These are phyloP conservation scores for Zygnema cylindricum DNA, from an alignment of 139 green algal genomes.

Conservation along the genomic window DNA sequence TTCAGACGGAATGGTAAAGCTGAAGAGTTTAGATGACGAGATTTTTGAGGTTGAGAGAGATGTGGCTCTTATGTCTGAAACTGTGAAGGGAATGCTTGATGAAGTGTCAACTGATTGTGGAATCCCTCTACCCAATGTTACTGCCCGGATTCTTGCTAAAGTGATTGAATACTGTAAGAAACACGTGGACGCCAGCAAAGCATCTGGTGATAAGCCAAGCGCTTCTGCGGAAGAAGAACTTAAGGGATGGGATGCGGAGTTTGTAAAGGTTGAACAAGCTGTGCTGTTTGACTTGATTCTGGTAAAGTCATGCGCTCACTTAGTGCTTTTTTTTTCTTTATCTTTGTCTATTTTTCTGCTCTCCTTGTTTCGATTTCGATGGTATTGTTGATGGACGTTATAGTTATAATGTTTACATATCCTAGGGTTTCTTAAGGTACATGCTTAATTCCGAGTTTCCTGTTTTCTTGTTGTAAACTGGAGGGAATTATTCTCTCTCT, in stretches of 20 bases:
- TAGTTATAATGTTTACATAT: too few species aligned
- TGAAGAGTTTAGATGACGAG: conserved; percentile 66
- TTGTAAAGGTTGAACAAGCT: conserved; percentile 95
- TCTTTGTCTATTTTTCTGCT: not conserved
- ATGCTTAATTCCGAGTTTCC: too few species aligned
- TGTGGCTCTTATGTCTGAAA: conserved; percentile 61
- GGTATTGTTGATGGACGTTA: too few species aligned
- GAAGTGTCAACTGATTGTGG: conserved; percentile 46
- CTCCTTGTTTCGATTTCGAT: too few species aligned
- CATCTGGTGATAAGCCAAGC: conserved; percentile 35
- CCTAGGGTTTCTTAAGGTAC: too few species aligned
- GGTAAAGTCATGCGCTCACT: conserved; percentile 55
- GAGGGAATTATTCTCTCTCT: too few species aligned
- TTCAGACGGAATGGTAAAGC: conserved; percentile 58
- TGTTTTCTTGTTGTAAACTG: too few species aligned
- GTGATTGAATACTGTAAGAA: conserved; percentile 98
- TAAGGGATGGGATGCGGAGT: conserved; percentile 92
- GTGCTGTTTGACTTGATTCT: conserved; percentile 99
- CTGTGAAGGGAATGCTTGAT: conserved; percentile 70
- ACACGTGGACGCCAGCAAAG: conserved; percentile 78
- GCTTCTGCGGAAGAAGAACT: conserved; percentile 79
- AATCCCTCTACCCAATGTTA: conserved; percentile 71
- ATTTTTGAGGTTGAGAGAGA: conserved; percentile 67
- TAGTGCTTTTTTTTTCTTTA: not conserved
- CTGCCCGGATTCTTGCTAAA: conserved; percentile 66